Evolutionary conservation across 331 rosid species (phyloP), one percentile per base, ranked within the genome.

Genomic region (Arachis monticola): DNA sequence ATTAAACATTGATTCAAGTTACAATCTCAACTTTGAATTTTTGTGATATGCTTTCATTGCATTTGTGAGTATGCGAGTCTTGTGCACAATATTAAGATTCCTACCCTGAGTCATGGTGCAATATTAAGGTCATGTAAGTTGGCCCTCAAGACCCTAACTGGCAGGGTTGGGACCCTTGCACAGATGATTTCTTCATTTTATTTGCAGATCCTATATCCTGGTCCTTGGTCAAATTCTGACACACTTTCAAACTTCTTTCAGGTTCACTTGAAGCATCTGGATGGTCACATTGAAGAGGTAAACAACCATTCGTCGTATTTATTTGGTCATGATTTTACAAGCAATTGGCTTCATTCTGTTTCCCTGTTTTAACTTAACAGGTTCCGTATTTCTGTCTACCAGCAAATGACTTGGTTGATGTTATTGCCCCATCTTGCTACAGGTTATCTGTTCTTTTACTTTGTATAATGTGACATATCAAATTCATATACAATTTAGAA

Each of bases 321-420:
- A 1, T 38, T 59, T 83, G 60, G 72, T 73, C 57, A 50, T 1
- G 57, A 56, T 61, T 70, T 83, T 27, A 65, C 44, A 57, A 22
- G 67, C 48, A 67, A 75, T 71, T 66, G 70, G 85, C 79, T 85
- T 79, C 74, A 83, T 68, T 79, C 62, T 32, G 59, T 72, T 84
- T 83, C 73, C 67, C 67, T 53, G 75, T 56, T 82, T 80, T 80
- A 51, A 79, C 85, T 79, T 62, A 62, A 73, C 97, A 94, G 97
- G 96, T 94, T 81, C 98, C 98, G 62, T 94, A 94, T 90, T 94
- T 94, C 92, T 88, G 93, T 74, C 92, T 94, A 66, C 99, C 99
- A n/a, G 96, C 99, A 77, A 94, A 94, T 87, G 97, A 94, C 17
- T 90, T 94, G 75, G 96, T 91, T 62, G 97, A 94, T 77, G 99